These are phyloP conservation scores for Cladosporium sp. DNA, from an alignment of 2,329 filamentous ascomycete species.

Conservation along the genomic window DNA sequence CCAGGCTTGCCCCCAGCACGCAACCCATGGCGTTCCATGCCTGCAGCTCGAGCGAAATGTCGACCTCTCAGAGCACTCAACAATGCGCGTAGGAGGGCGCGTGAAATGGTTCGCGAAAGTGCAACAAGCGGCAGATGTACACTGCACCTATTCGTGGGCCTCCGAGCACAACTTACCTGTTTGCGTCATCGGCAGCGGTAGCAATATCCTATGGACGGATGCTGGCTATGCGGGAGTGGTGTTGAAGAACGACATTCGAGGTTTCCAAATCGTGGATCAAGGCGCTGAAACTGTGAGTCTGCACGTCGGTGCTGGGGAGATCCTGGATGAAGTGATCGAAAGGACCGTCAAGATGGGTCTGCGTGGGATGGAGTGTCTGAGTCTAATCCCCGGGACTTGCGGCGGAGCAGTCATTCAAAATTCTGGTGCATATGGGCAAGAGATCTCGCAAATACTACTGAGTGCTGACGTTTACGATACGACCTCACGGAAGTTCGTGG, in stretches of 20 bases:
- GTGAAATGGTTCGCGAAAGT: neutral
- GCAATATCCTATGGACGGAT: slow-evolving; percentile 4
- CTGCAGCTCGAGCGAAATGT: neutral
- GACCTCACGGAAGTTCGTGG: neutral
- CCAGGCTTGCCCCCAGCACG: no score
- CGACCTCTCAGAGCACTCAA: neutral
- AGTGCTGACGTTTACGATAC: slow-evolving; percentile 1
- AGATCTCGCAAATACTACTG: neutral
- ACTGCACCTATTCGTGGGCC: neutral
- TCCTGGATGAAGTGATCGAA: neutral
- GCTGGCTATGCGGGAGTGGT: neutral
- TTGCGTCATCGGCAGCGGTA: neutral
- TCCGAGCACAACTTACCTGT: neutral
- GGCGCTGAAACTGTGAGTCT: neutral
- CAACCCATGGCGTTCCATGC: neutral
- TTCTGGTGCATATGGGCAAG: slow-evolving; percentile 1
- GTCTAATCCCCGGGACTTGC: slow-evolving; percentile 1
- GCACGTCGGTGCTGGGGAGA: neutral
- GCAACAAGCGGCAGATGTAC: neutral
- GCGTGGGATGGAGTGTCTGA: neutral
- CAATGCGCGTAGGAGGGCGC: neutral
- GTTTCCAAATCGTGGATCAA: neutral
- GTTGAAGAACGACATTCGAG: neutral
- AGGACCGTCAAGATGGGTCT: neutral
- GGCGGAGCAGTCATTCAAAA: slow-evolving; percentile 7